Conservation (phyloP, 1,284 basidiomycete genomes). For the Cerioporus squamosus region DNA sequence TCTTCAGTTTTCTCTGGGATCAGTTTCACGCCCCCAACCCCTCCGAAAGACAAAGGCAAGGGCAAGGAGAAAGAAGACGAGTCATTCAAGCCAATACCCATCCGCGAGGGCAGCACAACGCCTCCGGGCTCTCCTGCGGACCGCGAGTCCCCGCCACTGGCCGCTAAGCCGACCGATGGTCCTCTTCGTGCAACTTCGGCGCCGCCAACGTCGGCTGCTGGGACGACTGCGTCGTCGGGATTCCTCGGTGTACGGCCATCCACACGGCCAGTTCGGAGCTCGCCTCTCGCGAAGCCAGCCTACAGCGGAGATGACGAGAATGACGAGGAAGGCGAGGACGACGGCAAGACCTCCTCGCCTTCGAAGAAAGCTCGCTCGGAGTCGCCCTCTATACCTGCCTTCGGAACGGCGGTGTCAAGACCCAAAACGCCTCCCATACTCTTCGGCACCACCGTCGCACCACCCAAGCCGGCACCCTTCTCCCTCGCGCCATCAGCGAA, state of each 20-base stretch:
- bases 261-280: constrained; percentile 32
- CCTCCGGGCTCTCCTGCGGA: constrained; percentile 61
- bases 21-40: constrained; percentile 2
- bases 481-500: constrained; percentile 26
- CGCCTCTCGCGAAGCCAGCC: constrained; percentile 31
- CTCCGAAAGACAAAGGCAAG: constrained; percentile 5
- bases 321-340: not conserved
- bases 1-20: not conserved
- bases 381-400: constrained; percentile 6
- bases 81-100: constrained; percentile 11
- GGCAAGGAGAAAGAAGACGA: not conserved
- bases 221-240: constrained; percentile 9
- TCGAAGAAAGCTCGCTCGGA: constrained; percentile 20
- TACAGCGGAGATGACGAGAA: constrained; percentile 23
- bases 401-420: constrained; percentile 22
- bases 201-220: constrained; percentile 17
- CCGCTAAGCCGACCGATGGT: constrained; percentile 40
- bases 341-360: not conserved
- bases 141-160: constrained; percentile 8
- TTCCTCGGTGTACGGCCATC: constrained; percentile 29
- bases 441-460: constrained; percentile 17
- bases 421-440: constrained; percentile 46
- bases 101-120: constrained; percentile 45
- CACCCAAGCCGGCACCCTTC: constrained; percentile 26
- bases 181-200: constrained; percentile 17